A percentile compares a stretch with the other conserved stretches of the same genome.
These are phyloP conservation scores for Leptomonas pyrrhocoris DNA, from an alignment of 208 protist genomes.

Conservation along the genomic window DNA sequence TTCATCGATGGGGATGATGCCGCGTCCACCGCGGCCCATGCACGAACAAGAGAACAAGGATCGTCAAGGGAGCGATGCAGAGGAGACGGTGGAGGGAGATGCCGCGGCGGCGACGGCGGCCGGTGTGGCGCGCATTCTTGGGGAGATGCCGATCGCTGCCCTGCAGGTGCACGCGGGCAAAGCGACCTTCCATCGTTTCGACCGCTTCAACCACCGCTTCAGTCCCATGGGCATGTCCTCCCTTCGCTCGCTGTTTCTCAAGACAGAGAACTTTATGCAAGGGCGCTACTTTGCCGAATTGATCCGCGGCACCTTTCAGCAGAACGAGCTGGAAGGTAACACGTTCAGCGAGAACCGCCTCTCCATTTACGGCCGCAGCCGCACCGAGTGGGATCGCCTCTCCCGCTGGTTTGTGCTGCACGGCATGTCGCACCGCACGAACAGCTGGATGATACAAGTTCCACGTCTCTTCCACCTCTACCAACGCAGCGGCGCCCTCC, in stretches of 20 bases:
- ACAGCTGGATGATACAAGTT: slow-evolving; percentile 97
- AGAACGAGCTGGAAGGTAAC: slow-evolving; percentile 55
- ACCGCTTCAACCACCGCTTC: slow-evolving; percentile 89
- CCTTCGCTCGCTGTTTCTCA: slow-evolving; percentile 79
- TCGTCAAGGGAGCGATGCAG: background rate
- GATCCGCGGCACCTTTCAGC: slow-evolving; percentile 55
- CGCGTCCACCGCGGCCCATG: background rate
- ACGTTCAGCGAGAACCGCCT: slow-evolving; percentile 86
- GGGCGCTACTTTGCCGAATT: slow-evolving; percentile 91
- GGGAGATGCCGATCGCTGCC: slow-evolving; percentile 68
- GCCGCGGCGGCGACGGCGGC: slow-evolving; percentile 29
- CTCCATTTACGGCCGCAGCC: slow-evolving; percentile 78
- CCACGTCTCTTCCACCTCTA: slow-evolving; percentile 91
- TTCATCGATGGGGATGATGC: slow-evolving; percentile 1
- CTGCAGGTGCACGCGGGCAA: slow-evolving; percentile 86
- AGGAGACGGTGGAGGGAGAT: background rate
- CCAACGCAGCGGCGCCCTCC: slow-evolving; percentile 55
- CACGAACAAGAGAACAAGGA: background rate
- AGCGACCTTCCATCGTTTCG: slow-evolving; percentile 88
- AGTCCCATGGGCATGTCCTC: slow-evolving; percentile 70
- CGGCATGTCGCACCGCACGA: slow-evolving; percentile 91
- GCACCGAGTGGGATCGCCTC: slow-evolving; percentile 74
- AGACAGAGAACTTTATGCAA: slow-evolving; percentile 90
- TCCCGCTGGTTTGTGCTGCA: slow-evolving; percentile 86
- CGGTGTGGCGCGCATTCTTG: slow-evolving; percentile 25